Evolutionary conservation across 2,329 filamentous ascomycete genomes (phyloP).

Genomic region (Trichoderma hamatum): DNA sequence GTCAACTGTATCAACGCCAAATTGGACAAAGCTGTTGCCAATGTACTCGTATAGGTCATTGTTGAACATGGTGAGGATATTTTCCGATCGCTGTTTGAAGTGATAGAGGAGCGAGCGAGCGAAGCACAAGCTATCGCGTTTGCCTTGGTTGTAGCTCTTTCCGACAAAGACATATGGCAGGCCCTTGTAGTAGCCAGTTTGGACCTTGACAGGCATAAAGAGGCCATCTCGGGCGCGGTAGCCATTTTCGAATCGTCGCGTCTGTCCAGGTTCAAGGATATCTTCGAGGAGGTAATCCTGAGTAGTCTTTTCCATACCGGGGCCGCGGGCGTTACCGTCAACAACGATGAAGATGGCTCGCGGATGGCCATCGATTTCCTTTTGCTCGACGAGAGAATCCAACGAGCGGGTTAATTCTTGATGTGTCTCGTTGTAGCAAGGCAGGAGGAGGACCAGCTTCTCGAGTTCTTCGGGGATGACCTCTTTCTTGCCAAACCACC

Average conservation of each 20-base stretch:
- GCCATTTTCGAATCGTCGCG: conserved; percentile 44
- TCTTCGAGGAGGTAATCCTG: conserved; percentile 52
- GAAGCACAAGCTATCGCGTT: conserved; percentile 54
- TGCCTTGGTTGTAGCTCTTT: conserved; percentile 54
- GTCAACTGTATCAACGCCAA: conserved; percentile 46
- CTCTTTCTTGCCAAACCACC: conserved; percentile 38
- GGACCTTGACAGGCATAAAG: conserved; percentile 50
- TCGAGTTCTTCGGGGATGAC: conserved; percentile 45
- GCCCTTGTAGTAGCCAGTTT: conserved; percentile 49
- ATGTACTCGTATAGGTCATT: conserved; percentile 48
- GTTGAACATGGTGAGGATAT: conserved; percentile 51
- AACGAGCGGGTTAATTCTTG: conserved; percentile 50
- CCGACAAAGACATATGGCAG: conserved; percentile 52
- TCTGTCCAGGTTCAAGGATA: conserved; percentile 44
- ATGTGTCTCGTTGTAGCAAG: conserved; percentile 54
- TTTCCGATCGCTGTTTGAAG: conserved; percentile 48
- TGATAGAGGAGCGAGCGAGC: conserved; percentile 53
- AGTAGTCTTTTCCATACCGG: conserved; percentile 52
- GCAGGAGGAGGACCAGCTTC: conserved; percentile 49
- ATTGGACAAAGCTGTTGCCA: conserved; percentile 43
- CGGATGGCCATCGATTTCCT: conserved; percentile 46
- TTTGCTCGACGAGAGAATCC: conserved; percentile 50
- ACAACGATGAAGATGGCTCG: conserved; percentile 52
- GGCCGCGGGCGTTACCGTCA: conserved; percentile 51
- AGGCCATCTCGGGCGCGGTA: conserved; percentile 52